Conservation (phyloP, 2,329 filamentous ascomycete genomes). For the Penicillium sp. region DNA sequence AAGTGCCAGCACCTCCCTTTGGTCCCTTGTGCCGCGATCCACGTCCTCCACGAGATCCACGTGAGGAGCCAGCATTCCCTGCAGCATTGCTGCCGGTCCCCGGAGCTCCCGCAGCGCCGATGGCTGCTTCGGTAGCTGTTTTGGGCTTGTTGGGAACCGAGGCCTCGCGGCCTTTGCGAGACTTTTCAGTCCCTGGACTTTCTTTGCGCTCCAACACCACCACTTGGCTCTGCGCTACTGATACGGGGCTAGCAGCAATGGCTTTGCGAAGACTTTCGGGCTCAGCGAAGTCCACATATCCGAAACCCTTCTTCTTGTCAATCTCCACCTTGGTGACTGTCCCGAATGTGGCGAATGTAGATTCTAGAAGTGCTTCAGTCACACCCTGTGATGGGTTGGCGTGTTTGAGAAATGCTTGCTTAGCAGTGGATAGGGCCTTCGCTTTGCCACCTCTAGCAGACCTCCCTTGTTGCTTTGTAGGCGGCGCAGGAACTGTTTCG, state of each 20-base stretch:
- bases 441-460: slow-evolving; percentile 28
- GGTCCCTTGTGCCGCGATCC: slow-evolving; percentile 23
- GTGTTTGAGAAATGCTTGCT: slow-evolving; percentile 69
- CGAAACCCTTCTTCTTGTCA: slow-evolving; percentile 90
- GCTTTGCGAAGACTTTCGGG: slow-evolving; percentile 70
- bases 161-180: slow-evolving; percentile 30
- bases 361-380: slow-evolving; percentile 73
- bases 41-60: slow-evolving; percentile 24
- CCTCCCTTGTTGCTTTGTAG: slow-evolving; percentile 21
- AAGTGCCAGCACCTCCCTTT: slow-evolving; percentile 11
- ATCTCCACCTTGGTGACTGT: slow-evolving; percentile 77
- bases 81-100: neutral
- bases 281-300: slow-evolving; percentile 83
- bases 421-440: slow-evolving; percentile 32
- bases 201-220: slow-evolving; percentile 68
- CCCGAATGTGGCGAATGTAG: slow-evolving; percentile 71
- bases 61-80: slow-evolving; percentile 15
- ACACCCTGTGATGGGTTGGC: slow-evolving; percentile 88
- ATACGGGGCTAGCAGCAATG: slow-evolving; percentile 73
- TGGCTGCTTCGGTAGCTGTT: neutral
- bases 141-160: slow-evolving; percentile 14
- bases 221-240: slow-evolving; percentile 79
- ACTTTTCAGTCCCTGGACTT: slow-evolving; percentile 33
- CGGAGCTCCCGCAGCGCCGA: neutral
- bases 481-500: slow-evolving; percentile 15